These are phyloP conservation scores for Ogataea kodamae DNA, from an alignment of 805 yeast genomes.

Conservation along the genomic window DNA sequence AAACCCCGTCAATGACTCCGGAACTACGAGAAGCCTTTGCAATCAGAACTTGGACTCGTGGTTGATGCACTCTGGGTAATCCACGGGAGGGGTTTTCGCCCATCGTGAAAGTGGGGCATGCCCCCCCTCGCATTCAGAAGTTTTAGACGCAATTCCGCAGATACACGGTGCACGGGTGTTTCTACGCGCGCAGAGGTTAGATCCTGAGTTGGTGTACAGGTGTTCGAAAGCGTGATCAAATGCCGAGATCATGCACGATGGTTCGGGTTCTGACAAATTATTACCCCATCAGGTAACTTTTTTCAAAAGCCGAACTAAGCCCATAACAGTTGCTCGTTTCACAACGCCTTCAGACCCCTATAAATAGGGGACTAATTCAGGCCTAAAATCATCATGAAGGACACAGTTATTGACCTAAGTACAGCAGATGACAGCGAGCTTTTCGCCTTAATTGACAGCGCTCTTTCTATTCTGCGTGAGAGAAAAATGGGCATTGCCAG, in stretches of 20 bases:
- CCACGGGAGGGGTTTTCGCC: constrained; percentile 6
- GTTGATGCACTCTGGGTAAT: too few species aligned
- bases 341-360: too few species aligned
- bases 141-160: constrained; percentile 10
- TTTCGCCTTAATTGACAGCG: constrained; percentile 1
- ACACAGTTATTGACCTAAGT: constrained; percentile 2
- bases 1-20: too few species aligned
- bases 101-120: constrained; percentile 7
- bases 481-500: constrained; percentile 1
- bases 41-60: too few species aligned
- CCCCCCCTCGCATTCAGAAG: not conserved
- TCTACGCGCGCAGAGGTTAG: too few species aligned
- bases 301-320: constrained; percentile 2
- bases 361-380: too few species aligned
- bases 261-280: too few species aligned
- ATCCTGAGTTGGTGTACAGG: not conserved
- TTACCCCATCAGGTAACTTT: too few species aligned
- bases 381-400: constrained; percentile 7
- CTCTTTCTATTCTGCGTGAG: constrained; percentile 1
- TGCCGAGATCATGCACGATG: too few species aligned
- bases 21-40: too few species aligned
- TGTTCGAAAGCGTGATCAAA: too few species aligned
- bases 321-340: not conserved
- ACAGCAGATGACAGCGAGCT: constrained; percentile 5
- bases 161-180: constrained; percentile 3